phyloP scores from a whole-genome alignment of 2,329 filamentous ascomycete genomes.

The Fusarium compactum region DNA sequence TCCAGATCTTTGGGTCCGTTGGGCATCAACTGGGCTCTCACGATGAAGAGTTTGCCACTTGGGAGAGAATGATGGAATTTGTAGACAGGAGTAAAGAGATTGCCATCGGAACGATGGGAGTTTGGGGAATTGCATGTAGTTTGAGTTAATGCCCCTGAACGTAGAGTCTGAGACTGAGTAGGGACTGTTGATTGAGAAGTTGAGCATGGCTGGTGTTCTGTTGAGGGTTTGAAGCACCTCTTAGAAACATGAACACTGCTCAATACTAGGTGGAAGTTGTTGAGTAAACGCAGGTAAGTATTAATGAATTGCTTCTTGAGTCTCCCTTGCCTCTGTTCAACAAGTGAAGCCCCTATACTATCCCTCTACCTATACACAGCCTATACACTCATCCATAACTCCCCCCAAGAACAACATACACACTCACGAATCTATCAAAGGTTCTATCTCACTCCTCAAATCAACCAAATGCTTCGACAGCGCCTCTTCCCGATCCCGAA shows the following conservation, averaged over 20 bases:
- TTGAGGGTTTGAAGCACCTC: neutral
- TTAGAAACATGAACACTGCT: neutral
- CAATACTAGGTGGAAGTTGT: neutral
- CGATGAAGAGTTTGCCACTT: conserved; percentile 1
- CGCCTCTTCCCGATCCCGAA: conserved; percentile 52
- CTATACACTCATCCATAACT: neutral
- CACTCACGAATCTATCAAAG: conserved; percentile 46
- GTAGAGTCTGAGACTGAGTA: neutral
- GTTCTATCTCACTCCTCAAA: conserved; percentile 52
- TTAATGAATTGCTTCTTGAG: conserved; percentile 32
- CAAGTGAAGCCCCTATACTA: conserved; percentile 18
- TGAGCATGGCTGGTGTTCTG: neutral
- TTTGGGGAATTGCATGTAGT: conserved; percentile 12
- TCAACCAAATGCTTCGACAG: conserved; percentile 51
- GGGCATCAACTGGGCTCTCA: conserved; percentile 31
- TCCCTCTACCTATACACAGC: conserved; percentile 1
- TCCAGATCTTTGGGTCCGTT: conserved; percentile 37
- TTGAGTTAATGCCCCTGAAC: conserved; percentile 14
- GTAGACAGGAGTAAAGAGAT: neutral
- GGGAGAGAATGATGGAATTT: neutral
- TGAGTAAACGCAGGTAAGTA: conserved; percentile 24
- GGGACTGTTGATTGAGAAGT: neutral
- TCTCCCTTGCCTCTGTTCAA: conserved; percentile 2
- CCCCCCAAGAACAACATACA: neutral
- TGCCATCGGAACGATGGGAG: neutral